These are phyloP conservation scores for Pythium sukuiense DNA, from an alignment of 352 stramenopile species.

Conservation along the genomic window DNA sequence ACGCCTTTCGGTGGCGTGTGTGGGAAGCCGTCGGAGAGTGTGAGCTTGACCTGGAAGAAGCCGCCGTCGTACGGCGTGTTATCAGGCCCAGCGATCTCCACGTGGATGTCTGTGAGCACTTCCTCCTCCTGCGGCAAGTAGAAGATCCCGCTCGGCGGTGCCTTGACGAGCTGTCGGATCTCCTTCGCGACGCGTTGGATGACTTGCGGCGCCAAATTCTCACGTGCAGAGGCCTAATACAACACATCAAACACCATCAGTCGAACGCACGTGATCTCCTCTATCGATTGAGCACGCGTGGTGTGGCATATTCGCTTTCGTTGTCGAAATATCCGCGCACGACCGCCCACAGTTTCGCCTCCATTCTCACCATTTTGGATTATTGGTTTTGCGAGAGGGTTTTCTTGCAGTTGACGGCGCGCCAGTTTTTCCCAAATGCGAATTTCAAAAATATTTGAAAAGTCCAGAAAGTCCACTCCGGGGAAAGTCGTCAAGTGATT, in stretches of 20 bases:
- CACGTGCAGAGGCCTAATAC: conserved; percentile 30
- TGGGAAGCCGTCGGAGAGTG: conserved; percentile 88
- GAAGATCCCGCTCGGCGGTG: conserved; percentile 90
- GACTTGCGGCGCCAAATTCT: conserved; percentile 87
- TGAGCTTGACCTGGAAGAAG: conserved; percentile 96
- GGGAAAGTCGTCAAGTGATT: conserved; percentile 3
- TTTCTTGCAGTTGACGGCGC: conserved; percentile 23
- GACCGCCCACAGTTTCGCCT: neutral
- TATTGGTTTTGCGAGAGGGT: conserved; percentile 1
- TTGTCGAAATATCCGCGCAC: neutral
- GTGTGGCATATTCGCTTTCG: neutral
- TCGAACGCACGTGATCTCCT: conserved; percentile 16
- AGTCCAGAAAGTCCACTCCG: neutral
- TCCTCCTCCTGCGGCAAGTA: conserved; percentile 92
- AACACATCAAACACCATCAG: conserved; percentile 4
- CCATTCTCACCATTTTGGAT: conserved; percentile 19
- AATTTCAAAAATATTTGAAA: conserved; percentile 14
- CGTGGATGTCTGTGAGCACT: conserved; percentile 91
- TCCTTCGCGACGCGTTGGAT: conserved; percentile 92
- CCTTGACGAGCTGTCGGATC: conserved; percentile 89
- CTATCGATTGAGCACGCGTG: conserved; percentile 4
- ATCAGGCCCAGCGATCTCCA: conserved; percentile 95
- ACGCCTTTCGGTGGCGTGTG: conserved; percentile 87
- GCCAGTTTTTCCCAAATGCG: neutral
- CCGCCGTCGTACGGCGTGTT: conserved; percentile 97